Evolutionary conservation across 805 yeast genomes (phyloP).

Genomic region (Hyphopichia homilentoma): DNA sequence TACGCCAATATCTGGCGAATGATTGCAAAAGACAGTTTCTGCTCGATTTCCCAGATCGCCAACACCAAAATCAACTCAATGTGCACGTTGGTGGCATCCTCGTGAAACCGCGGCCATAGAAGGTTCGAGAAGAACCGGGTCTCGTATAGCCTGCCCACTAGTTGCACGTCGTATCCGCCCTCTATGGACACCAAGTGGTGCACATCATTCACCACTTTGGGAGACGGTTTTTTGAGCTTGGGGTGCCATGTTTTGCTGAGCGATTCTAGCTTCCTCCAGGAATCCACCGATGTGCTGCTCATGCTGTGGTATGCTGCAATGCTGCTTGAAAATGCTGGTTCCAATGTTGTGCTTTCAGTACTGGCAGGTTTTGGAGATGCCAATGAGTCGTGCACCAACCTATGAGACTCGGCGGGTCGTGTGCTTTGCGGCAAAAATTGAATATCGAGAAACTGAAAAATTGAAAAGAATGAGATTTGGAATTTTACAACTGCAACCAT

Average conservation of each 20-base stretch:
- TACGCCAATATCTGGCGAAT: slow-evolving; percentile 9
- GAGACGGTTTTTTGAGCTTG: slow-evolving; percentile 12
- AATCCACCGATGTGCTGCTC: no score
- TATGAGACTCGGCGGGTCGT: no score
- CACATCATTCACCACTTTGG: slow-evolving; percentile 14
- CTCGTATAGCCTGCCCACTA: slow-evolving; percentile 7
- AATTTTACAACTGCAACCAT: no score
- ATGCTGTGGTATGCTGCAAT: no score
- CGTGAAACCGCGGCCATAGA: slow-evolving; percentile 40
- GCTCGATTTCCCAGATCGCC: slow-evolving; percentile 10
- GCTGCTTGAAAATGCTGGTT: no score
- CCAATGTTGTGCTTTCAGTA: no score
- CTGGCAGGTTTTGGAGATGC: no score
- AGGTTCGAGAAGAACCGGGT: slow-evolving; percentile 23
- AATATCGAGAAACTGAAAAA: no score
- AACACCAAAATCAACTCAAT: slow-evolving; percentile 27
- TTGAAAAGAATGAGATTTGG: no score
- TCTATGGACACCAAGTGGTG: slow-evolving; percentile 7
- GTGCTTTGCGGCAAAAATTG: no score
- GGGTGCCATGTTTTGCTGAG: slow-evolving; percentile 20
- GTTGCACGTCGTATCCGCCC: slow-evolving; percentile 1
- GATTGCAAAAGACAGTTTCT: neutral
- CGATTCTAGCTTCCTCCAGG: no score
- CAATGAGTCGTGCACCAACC: no score
- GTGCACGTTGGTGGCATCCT: slow-evolving; percentile 38